Percentiles rank a stretch among this genome's conserved stretches.
phyloP scores from a whole-genome alignment of 2,329 filamentous ascomycete genomes.

The Macrophomina tecta region DNA sequence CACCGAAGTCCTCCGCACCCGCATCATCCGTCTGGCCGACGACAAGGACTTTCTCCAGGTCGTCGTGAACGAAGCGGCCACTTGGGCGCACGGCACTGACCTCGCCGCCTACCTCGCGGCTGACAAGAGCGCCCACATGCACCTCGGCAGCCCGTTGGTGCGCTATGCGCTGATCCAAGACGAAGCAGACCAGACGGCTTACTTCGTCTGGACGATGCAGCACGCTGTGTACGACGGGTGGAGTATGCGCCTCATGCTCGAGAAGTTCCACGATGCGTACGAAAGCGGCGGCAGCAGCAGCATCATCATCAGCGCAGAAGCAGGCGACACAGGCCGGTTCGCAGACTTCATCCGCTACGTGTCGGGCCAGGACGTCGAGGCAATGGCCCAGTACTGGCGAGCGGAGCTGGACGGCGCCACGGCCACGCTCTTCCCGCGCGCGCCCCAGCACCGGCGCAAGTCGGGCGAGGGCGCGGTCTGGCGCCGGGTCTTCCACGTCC shows the following conservation, averaged over 20 bases:
- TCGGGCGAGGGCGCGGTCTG: neutral
- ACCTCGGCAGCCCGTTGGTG: slow-evolving; percentile 45
- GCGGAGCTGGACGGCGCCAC: neutral
- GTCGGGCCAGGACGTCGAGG: neutral
- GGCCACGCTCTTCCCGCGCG: slow-evolving; percentile 8
- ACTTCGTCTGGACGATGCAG: slow-evolving; percentile 35
- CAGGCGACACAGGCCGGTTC: neutral
- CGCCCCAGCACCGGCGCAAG: neutral
- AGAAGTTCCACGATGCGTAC: neutral
- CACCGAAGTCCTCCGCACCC: slow-evolving; percentile 47
- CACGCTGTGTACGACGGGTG: slow-evolving; percentile 46
- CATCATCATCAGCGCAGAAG: neutral
- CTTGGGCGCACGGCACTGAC: neutral
- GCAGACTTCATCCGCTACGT: slow-evolving; percentile 1
- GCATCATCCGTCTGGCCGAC: slow-evolving; percentile 34
- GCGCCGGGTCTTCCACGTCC: neutral
- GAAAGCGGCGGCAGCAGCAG: neutral
- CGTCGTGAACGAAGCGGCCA: neutral
- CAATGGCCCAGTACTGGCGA: neutral
- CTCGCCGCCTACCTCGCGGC: slow-evolving; percentile 42
- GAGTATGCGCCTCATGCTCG: slow-evolving; percentile 3
- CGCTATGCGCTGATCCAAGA: slow-evolving; percentile 43
- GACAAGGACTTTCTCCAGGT: slow-evolving; percentile 1
- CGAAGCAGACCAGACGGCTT: neutral
- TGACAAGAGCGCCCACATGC: slow-evolving; percentile 35